Conservation (phyloP, 257 asterid genomes). For the Nyctanthes arbortristis region DNA sequence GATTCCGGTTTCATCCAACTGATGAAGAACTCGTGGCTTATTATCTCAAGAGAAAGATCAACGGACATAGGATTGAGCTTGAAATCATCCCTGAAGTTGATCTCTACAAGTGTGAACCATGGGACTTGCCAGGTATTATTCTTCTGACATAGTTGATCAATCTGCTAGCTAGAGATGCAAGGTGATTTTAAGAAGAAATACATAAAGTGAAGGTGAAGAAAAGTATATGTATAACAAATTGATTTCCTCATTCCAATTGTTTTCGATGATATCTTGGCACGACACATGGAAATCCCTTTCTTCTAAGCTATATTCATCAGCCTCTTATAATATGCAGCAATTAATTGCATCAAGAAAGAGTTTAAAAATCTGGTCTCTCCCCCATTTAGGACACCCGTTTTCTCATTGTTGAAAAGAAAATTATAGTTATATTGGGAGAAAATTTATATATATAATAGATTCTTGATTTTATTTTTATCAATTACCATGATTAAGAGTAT, state of each 20-base stretch:
- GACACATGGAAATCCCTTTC: neutral
- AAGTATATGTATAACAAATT: conserved; percentile 49
- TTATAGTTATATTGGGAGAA: neutral
- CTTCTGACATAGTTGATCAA: conserved; percentile 2
- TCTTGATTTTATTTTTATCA: neutral
- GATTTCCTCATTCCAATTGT: neutral
- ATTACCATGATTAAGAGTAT: too few species aligned
- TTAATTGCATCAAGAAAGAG: too few species aligned
- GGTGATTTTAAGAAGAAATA: neutral
- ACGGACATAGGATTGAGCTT: conserved; percentile 84
- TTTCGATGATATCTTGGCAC: neutral
- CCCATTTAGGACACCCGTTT: too few species aligned
- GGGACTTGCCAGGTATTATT: conserved; percentile 91
- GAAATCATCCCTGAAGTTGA: conserved; percentile 96
- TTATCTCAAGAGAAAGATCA: conserved; percentile 87
- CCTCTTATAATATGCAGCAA: too few species aligned
- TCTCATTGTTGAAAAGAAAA: too few species aligned
- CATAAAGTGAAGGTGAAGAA: conserved; percentile 50
- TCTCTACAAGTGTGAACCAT: conserved; percentile 99
- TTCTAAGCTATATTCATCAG: neutral
- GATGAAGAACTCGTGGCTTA: conserved; percentile 97
- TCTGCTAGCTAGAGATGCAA: neutral
- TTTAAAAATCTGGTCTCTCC: too few species aligned
- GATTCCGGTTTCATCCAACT: conserved; percentile 97
- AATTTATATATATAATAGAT: neutral